Base-by-base conservation (phyloP, 208 protist genomes). In the Leishmania amazonensis region DNA sequence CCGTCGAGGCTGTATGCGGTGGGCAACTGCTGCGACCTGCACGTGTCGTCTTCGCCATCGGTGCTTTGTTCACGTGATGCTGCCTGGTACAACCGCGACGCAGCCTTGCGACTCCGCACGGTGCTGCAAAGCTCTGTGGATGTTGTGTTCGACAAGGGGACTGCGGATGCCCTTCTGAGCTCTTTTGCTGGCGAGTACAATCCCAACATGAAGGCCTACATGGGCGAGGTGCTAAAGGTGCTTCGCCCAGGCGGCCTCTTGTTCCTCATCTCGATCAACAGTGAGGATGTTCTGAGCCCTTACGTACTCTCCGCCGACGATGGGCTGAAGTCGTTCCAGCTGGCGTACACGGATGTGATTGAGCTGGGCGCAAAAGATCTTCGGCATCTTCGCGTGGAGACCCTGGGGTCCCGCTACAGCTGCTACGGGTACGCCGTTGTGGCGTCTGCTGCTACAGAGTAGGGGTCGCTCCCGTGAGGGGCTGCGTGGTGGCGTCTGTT, bases 211-310 rank as follows among this genome's bases (percentile, higher is more conserved):
- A 83, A 82, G 38, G 75, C 80, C 19, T 93, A 93, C 81, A 76
- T 84, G 35, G 62, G 70, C 15, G 75, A 94, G 65, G 83, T 81
- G 45, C 68, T 94, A 0, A 78, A 83, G 54, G 81, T 85, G 8
- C 73, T 92, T 49, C 79, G 80, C 2, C 75, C 76, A 11, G 91
- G 89, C 57, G 89, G 89, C 0, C 21, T 85, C 0, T 64, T 90
- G 51, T 91, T 92, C 60, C n/a, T 94, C 80, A 89, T 94, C 74
- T 91, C 87, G 15, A 94, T 93, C 70, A 94, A 94, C 81, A 81
- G 83, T 47, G 87, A 83, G 47, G 89, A 93, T 51, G 81, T 92
- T 0, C 53, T 94, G 9, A 82, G 82, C 54, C 80, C 85, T 19
- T 94, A 94, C 76, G 72, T 90, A 28, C 84, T 93, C 45, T 79